phyloP scores from a whole-genome alignment of 257 asterid genomes.

The Prunella vulgaris region DNA sequence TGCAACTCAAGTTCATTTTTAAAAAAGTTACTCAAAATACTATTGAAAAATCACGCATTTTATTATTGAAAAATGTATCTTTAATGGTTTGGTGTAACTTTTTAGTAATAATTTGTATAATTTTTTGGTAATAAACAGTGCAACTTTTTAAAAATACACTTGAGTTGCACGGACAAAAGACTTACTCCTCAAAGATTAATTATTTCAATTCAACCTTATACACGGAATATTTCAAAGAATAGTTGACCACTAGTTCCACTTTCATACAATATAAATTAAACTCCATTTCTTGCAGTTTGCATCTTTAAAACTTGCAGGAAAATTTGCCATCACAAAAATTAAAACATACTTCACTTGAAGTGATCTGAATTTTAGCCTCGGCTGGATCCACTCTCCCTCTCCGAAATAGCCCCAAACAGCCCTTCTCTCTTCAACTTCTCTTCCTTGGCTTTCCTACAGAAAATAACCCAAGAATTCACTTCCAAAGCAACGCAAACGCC shows the following conservation, averaged over 20 bases:
- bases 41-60: no score
- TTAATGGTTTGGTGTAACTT: no score
- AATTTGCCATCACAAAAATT: neutral
- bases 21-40: no score
- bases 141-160: no score
- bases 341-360: no score
- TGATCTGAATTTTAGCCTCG: no score
- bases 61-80: no score
- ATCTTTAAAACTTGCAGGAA: neutral
- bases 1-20: no score
- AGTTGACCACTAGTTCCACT: neutral
- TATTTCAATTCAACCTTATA: neutral
- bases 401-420: constrained; percentile 48
- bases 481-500: constrained; percentile 76
- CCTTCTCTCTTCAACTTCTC: constrained; percentile 84
- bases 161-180: no score
- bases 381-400: constrained; percentile 50
- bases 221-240: constrained; percentile 22
- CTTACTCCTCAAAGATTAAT: no score
- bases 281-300: neutral
- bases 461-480: constrained; percentile 89
- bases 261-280: neutral
- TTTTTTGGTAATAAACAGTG: no score
- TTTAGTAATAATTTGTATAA: no score
- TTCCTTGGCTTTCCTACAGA: constrained; percentile 81